A percentile compares a stretch with the other conserved stretches of the same genome.
These are phyloP conservation scores for Podaxis sp. DNA, from an alignment of 768 basidiomycete species.

Conservation along the genomic window DNA sequence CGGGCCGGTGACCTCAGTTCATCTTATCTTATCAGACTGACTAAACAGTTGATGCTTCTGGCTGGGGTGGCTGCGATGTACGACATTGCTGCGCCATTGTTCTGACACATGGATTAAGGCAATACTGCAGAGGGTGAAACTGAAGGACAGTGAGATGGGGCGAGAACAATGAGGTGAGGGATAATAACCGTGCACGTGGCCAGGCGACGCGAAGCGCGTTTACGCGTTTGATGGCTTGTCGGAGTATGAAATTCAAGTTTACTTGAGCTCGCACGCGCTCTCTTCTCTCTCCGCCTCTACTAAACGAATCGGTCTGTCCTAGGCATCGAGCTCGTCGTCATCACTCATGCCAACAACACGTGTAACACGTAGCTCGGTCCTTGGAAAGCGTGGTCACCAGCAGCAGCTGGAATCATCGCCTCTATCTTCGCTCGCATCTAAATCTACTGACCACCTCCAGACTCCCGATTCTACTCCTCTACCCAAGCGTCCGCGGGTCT, in stretches of 20 bases:
- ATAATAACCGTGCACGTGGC: constrained; percentile 4
- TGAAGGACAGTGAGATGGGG: neutral
- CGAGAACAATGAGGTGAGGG: neutral
- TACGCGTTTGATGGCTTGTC: constrained; percentile 12
- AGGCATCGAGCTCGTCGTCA: constrained; percentile 12
- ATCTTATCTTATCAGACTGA: constrained; percentile 7
- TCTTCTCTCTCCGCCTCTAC: constrained; percentile 9
- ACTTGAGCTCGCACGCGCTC: constrained; percentile 7
- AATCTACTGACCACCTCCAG: constrained; percentile 37
- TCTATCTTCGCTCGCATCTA: constrained; percentile 19
- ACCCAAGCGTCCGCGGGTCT: constrained; percentile 58
- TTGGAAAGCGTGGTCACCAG: constrained; percentile 47
- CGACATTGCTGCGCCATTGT: neutral
- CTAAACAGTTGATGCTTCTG: neutral
- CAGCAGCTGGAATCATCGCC: constrained; percentile 27
- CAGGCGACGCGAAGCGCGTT: constrained; percentile 10
- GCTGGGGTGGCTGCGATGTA: neutral
- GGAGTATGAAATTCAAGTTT: constrained; percentile 9
- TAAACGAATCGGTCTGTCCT: constrained; percentile 1
- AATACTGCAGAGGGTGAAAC: neutral
- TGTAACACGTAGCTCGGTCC: constrained; percentile 41
- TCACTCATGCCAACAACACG: constrained; percentile 37
- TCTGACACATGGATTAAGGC: neutral
- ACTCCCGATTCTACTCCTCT: constrained; percentile 64
- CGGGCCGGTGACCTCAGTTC: neutral